These are phyloP conservation scores for Lactarius evosmus DNA, from an alignment of 768 basidiomycete genomes.

Conservation along the genomic window DNA sequence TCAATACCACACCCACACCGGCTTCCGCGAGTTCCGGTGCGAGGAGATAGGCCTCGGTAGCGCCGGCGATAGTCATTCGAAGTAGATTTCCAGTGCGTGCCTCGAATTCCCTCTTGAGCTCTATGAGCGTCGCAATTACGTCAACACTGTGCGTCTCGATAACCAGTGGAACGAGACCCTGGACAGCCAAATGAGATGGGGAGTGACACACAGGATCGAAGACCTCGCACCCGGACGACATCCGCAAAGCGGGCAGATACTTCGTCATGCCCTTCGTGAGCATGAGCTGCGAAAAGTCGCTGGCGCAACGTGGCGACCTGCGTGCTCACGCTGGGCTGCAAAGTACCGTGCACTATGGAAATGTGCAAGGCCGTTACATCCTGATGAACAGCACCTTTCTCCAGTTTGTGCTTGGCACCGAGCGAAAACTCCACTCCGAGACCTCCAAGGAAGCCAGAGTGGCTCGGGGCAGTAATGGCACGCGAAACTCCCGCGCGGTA, in stretches of 20 bases:
- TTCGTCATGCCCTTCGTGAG: slow-evolving; percentile 30
- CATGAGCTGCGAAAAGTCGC: slow-evolving; percentile 48
- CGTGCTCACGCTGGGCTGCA: slow-evolving; percentile 60
- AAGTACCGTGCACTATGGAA: slow-evolving; percentile 34
- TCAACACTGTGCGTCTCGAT: slow-evolving; percentile 75
- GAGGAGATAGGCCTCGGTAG: slow-evolving; percentile 62
- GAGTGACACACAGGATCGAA: not conserved
- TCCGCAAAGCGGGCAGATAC: slow-evolving; percentile 37
- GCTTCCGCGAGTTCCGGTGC: slow-evolving; percentile 54
- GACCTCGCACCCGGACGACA: slow-evolving; percentile 34
- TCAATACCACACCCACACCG: slow-evolving; percentile 39
- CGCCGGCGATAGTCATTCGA: slow-evolving; percentile 62
- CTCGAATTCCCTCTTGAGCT: slow-evolving; percentile 65
- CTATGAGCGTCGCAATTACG: slow-evolving; percentile 72
- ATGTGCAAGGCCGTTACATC: slow-evolving; percentile 46
- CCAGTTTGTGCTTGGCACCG: slow-evolving; percentile 40
- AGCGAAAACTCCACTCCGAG: slow-evolving; percentile 46
- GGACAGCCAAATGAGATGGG: not conserved
- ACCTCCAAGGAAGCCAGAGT: slow-evolving; percentile 39
- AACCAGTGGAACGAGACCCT: slow-evolving; percentile 74
- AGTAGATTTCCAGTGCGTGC: slow-evolving; percentile 42
- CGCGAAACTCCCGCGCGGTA: slow-evolving; percentile 53
- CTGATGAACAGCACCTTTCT: slow-evolving; percentile 43
- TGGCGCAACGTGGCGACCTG: slow-evolving; percentile 70
- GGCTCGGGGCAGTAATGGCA: slow-evolving; percentile 34